phyloP scores from a whole-genome alignment of 2,329 filamentous ascomycete species.

The Dactylellina cionopaga region DNA sequence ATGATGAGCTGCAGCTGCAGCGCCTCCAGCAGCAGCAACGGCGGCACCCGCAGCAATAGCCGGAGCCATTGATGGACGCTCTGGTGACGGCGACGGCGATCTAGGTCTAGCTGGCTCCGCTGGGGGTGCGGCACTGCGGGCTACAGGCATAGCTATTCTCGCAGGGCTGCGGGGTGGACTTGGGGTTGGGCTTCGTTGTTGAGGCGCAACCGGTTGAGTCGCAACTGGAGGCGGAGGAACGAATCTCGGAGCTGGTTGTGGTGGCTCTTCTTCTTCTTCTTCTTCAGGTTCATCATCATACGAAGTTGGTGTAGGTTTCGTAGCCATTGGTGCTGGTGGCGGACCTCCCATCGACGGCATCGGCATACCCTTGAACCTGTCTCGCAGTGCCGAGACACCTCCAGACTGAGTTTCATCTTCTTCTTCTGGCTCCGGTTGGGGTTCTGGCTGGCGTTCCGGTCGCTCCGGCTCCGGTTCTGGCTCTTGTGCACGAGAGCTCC shows the following conservation, averaged over 20 bases:
- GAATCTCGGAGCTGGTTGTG: constrained; percentile 58
- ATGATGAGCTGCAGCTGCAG: constrained; percentile 37
- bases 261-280: constrained; percentile 57
- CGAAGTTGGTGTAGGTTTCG: constrained; percentile 22
- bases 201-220: too few species aligned
- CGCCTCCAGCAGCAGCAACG: constrained; percentile 64
- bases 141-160: constrained; percentile 84
- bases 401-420: constrained; percentile 69
- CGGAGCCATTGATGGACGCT: constrained; percentile 62
- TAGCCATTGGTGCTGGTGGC: constrained; percentile 63
- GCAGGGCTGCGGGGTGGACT: constrained; percentile 76
- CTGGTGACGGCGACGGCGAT: constrained; percentile 67
- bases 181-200: constrained; percentile 63
- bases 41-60: constrained; percentile 67
- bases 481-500: too few species aligned
- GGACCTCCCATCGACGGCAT: constrained; percentile 60
- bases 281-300: constrained; percentile 19
- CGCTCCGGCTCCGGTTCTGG: constrained; percentile 63
- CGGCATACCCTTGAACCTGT: constrained; percentile 76
- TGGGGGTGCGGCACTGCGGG: constrained; percentile 65
- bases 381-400: constrained; percentile 77
- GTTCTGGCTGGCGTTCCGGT: constrained; percentile 65
- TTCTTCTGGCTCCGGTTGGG: constrained; percentile 63
- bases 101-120: constrained; percentile 72
- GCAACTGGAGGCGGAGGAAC: constrained; percentile 60